Evolutionary conservation across 116 monocot genomes (phyloP).

Genomic region (Papilionanthe hybrid): DNA sequence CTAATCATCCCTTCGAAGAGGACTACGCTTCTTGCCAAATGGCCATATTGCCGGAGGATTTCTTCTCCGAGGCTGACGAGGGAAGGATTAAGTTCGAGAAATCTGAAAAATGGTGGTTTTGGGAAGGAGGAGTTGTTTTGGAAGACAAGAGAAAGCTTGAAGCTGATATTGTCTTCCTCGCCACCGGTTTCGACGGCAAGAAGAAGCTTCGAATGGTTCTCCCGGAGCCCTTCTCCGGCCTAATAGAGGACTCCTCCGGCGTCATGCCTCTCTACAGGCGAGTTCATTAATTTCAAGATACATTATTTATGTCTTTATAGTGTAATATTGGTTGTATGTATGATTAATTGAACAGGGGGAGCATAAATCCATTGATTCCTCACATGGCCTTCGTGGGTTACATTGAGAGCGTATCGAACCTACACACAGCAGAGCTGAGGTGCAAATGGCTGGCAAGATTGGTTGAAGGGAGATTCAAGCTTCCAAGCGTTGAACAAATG

Average conservation of each 20-base stretch:
- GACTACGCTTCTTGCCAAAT: conserved; percentile 86
- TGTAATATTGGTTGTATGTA: not conserved
- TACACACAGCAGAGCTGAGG: conserved; percentile 82
- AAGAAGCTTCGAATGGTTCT: conserved; percentile 59
- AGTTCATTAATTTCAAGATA: too few relatives aligned
- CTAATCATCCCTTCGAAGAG: conserved; percentile 72
- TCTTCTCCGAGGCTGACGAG: conserved; percentile 68
- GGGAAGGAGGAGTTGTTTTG: conserved; percentile 51
- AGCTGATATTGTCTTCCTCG: conserved; percentile 73
- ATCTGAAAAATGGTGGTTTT: conserved; percentile 61
- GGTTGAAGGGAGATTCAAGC: conserved; percentile 45
- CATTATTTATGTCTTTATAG: too few relatives aligned
- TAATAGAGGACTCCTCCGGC: conserved; percentile 40
- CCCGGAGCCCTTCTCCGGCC: conserved; percentile 44
- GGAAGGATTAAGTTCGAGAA: conserved; percentile 59
- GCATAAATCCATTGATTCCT: conserved; percentile 77
- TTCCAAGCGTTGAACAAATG: conserved; percentile 57
- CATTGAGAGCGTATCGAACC: conserved; percentile 93
- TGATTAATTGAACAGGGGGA: conserved; percentile 34
- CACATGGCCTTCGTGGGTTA: conserved; percentile 92
- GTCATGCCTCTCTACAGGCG: conserved; percentile 50
- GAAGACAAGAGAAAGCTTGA: conserved; percentile 49
- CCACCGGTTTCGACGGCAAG: conserved; percentile 81
- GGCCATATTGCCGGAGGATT: conserved; percentile 81
- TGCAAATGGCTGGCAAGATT: conserved; percentile 79